Percentiles rank a stretch among this genome's conserved stretches.
Evolutionary conservation across 2,329 filamentous ascomycete species (phyloP).

Genomic region (Cladobotryum mycophilum): DNA sequence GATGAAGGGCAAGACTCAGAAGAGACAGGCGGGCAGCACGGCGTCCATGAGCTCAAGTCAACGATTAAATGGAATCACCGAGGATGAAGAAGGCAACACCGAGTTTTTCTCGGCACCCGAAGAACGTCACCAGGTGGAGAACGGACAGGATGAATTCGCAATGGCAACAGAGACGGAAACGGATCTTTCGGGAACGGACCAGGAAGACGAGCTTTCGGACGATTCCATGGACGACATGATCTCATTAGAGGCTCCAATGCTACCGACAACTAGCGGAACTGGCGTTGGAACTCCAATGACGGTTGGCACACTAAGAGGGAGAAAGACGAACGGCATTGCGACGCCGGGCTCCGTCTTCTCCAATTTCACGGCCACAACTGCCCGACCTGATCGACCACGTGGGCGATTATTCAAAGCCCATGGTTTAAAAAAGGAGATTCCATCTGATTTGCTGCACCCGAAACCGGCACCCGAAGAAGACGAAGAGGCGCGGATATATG

Average conservation of each 20-base stretch:
- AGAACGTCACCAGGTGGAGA: conserved; percentile 58
- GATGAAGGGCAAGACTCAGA: conserved; percentile 54
- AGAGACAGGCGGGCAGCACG: conserved; percentile 44
- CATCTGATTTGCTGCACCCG: conserved; percentile 75
- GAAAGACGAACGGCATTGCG: conserved; percentile 62
- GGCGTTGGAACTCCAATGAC: conserved; percentile 77
- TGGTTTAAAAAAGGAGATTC: conserved; percentile 64
- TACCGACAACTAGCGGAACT: conserved; percentile 72
- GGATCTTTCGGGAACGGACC: conserved; percentile 57
- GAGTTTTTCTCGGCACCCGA: conserved; percentile 93
- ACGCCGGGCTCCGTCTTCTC: conserved; percentile 89
- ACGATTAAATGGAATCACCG: conserved; percentile 50
- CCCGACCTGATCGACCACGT: conserved; percentile 62
- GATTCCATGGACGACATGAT: conserved; percentile 94
- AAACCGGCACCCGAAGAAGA: conserved; percentile 73
- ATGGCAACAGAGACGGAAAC: conserved; percentile 56
- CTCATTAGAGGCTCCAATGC: conserved; percentile 70
- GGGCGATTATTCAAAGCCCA: conserved; percentile 82
- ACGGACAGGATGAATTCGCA: conserved; percentile 52
- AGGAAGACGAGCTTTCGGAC: conserved; percentile 73
- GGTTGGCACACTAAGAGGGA: conserved; percentile 50
- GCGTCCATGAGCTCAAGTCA: conserved; percentile 37
- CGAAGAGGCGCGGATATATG: conserved; percentile 82
- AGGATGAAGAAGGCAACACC: conserved; percentile 73
- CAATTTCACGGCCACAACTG: conserved; percentile 77